A percentile compares a stretch with the other conserved stretches of the same genome.
Evolutionary conservation across 2,329 filamentous ascomycete species (phyloP).

Genomic region (Aureobasidium namibiae): DNA sequence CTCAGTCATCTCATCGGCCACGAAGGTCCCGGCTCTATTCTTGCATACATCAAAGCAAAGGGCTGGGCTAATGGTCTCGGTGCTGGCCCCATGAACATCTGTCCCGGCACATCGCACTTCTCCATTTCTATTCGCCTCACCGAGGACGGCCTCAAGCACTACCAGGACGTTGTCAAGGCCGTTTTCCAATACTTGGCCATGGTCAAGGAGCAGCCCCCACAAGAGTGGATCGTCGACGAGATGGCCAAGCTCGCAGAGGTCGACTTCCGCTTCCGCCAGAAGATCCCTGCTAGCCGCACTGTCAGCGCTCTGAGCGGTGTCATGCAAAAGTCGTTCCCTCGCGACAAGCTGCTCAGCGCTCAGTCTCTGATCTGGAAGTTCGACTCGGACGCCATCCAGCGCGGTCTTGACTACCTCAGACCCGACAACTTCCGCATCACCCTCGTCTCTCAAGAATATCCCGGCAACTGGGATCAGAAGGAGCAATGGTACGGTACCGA

Average conservation of each 20-base stretch:
- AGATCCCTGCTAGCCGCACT: slow-evolving; percentile 80
- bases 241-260: slow-evolving; percentile 85
- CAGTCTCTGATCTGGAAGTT: slow-evolving; percentile 70
- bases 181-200: slow-evolving; percentile 90
- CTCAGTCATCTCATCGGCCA: slow-evolving; percentile 85
- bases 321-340: slow-evolving; percentile 85
- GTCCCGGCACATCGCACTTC: slow-evolving; percentile 74
- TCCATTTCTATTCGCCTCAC: slow-evolving; percentile 73
- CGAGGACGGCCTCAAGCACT: slow-evolving; percentile 73
- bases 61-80: slow-evolving; percentile 82
- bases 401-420: slow-evolving; percentile 63
- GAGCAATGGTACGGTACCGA: slow-evolving; percentile 99
- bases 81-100: slow-evolving; percentile 66
- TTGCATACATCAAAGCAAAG: slow-evolving; percentile 81
- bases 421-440: slow-evolving; percentile 86
- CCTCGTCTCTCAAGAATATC: slow-evolving; percentile 73
- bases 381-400: slow-evolving; percentile 65
- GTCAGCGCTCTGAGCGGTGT: slow-evolving; percentile 75
- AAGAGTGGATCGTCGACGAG: slow-evolving; percentile 91
- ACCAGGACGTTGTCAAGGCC: slow-evolving; percentile 71
- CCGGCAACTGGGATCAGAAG: slow-evolving; percentile 75
- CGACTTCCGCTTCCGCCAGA: slow-evolving; percentile 91
- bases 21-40: slow-evolving; percentile 84
- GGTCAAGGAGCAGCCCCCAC: slow-evolving; percentile 68
- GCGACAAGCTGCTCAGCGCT: slow-evolving; percentile 81